These are phyloP conservation scores for Lentithecium fluviatile DNA, from an alignment of 495 filamentous ascomycete species.

Conservation along the genomic window DNA sequence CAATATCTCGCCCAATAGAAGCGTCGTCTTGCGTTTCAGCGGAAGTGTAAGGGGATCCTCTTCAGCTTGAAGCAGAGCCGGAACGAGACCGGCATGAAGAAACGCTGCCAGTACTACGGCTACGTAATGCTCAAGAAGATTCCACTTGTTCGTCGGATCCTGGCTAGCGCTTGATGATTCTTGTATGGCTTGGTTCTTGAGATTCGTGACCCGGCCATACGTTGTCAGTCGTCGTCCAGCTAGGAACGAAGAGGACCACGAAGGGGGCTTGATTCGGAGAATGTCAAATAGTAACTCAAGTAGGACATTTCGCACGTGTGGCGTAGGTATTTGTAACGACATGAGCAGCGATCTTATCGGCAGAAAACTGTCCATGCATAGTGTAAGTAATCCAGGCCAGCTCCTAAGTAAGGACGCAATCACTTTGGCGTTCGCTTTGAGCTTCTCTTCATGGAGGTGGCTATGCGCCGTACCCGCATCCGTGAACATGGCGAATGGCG, in stretches of 20 bases:
- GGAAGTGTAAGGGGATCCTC: conserved; percentile 71
- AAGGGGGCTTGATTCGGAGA: conserved; percentile 88
- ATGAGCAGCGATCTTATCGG: conserved; percentile 78
- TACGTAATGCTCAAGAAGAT: conserved; percentile 89
- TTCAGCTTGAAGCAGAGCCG: conserved; percentile 63
- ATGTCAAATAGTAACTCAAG: conserved; percentile 89
- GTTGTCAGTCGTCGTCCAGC: conserved; percentile 88
- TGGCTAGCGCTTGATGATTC: conserved; percentile 52
- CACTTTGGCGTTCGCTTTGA: conserved; percentile 82
- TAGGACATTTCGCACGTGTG: conserved; percentile 61
- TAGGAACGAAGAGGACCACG: conserved; percentile 94
- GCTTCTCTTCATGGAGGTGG: conserved; percentile 59
- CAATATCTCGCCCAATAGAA: conserved; percentile 85
- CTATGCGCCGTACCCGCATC: conserved; percentile 68
- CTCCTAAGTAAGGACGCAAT: conserved; percentile 84
- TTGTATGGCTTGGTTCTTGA: conserved; percentile 59
- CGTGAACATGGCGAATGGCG: conserved; percentile 71
- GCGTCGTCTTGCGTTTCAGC: conserved; percentile 81
- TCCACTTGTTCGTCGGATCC: conserved; percentile 67
- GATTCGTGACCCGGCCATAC: conserved; percentile 85
- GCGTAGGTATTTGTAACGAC: conserved; percentile 70
- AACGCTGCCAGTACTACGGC: conserved; percentile 84
- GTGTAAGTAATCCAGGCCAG: conserved; percentile 85
- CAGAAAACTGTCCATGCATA: conserved; percentile 81
- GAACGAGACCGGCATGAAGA: conserved; percentile 74